phyloP scores from a whole-genome alignment of 257 asterid species.

The Penstemon barbatus region DNA sequence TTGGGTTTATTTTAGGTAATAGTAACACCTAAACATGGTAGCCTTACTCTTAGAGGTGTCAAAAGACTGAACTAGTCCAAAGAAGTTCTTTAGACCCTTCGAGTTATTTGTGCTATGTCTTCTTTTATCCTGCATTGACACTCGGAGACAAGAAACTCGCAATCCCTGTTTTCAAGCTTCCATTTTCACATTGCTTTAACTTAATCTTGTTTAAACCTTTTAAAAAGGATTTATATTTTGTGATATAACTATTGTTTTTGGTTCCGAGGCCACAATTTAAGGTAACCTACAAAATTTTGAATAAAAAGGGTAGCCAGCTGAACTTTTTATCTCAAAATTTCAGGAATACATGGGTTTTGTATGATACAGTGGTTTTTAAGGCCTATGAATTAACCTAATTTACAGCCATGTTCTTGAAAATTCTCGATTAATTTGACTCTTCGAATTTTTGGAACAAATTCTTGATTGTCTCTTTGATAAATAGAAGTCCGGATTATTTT shows the following conservation, averaged over 20 bases:
- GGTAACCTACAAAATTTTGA: background rate
- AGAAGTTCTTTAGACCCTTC: background rate
- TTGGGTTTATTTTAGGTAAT: background rate
- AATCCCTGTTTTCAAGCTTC: background rate
- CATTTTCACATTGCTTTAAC: constrained; percentile 1
- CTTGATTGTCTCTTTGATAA: constrained; percentile 7
- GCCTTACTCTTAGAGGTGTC: background rate
- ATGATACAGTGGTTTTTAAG: constrained; percentile 6
- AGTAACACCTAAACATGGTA: background rate
- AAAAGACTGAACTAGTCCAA: background rate
- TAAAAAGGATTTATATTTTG: background rate
- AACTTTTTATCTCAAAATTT: constrained; percentile 8
- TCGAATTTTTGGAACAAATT: constrained; percentile 6
- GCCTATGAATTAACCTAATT: constrained; percentile 5
- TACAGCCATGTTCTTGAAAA: constrained; percentile 10
- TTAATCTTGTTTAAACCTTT: background rate
- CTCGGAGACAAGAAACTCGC: background rate
- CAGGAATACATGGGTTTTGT: constrained; percentile 6
- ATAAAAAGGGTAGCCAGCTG: background rate
- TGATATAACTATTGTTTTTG: background rate
- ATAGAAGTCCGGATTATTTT: constrained; percentile 5
- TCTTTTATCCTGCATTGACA: background rate
- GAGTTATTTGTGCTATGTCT: background rate
- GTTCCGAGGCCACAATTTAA: background rate
- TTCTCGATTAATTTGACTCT: constrained; percentile 5